These are phyloP conservation scores for Leccinum arenicola DNA, from an alignment of 768 basidiomycete species.

Conservation along the genomic window DNA sequence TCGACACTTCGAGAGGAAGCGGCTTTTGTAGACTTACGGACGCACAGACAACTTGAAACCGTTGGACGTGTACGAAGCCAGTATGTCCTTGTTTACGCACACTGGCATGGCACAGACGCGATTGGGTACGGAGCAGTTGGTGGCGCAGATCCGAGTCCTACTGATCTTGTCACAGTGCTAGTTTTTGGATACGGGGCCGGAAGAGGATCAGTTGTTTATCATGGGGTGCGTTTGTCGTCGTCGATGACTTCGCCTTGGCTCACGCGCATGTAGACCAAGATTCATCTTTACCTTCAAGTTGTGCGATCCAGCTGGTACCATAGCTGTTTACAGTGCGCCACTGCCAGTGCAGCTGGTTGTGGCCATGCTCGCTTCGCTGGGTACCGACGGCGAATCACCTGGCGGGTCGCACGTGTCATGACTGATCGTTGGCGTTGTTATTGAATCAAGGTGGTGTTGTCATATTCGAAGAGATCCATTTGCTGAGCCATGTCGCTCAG, in stretches of 20 bases:
- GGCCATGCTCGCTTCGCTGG: constrained; percentile 72
- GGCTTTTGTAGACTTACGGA: neutral
- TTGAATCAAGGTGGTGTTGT: constrained; percentile 44
- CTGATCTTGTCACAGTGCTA: constrained; percentile 79
- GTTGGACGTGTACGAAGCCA: constrained; percentile 92
- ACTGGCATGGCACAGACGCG: constrained; percentile 67
- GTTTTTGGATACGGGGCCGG: constrained; percentile 81
- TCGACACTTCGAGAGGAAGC: no score
- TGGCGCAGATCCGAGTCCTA: constrained; percentile 58
- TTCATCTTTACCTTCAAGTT: constrained; percentile 68
- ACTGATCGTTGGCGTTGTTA: neutral
- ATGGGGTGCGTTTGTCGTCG: constrained; percentile 38
- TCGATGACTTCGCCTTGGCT: neutral
- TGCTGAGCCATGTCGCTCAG: constrained; percentile 67
- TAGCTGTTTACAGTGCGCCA: constrained; percentile 75
- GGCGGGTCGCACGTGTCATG: constrained; percentile 34
- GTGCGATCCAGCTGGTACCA: constrained; percentile 85
- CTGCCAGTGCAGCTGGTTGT: constrained; percentile 65
- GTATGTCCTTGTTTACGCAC: constrained; percentile 85
- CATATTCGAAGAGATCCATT: constrained; percentile 76
- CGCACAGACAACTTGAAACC: constrained; percentile 80
- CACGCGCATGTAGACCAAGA: constrained; percentile 57
- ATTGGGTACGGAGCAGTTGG: constrained; percentile 80
- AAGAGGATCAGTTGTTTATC: constrained; percentile 77
- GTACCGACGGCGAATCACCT: constrained; percentile 67